These are phyloP conservation scores for Neonectria hederae DNA, from an alignment of 2,329 filamentous ascomycete species.

Conservation along the genomic window DNA sequence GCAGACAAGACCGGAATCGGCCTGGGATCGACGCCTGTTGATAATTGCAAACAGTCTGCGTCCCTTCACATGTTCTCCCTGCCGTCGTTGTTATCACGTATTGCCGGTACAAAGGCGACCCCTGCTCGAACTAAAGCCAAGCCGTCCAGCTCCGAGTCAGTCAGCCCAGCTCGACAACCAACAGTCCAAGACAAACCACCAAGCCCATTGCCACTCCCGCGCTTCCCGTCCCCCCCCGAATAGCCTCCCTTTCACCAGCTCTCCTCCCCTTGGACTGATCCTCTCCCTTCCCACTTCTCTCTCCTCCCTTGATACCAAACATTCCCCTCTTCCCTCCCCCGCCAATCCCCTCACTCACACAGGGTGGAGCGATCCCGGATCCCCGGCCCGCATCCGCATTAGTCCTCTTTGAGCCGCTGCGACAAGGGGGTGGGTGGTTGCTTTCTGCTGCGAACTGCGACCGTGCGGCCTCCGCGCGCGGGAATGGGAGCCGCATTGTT, in stretches of 20 bases:
- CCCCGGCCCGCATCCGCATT: constrained; percentile 21
- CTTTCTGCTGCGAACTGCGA: constrained; percentile 2
- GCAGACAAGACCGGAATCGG: no score
- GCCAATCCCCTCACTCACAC: neutral
- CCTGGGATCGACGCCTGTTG: neutral
- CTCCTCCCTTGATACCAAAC: neutral
- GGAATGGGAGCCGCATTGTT: neutral
- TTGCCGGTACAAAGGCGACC: neutral
- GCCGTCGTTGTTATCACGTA: no score
- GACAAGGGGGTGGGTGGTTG: neutral
- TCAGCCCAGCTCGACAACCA: constrained; percentile 8
- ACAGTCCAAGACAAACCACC: constrained; percentile 14
- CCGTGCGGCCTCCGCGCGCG: constrained; percentile 2
- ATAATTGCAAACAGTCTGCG: no score
- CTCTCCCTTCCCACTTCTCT: constrained; percentile 15
- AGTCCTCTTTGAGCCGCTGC: constrained; percentile 17
- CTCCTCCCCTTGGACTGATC: constrained; percentile 1
- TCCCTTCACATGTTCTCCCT: no score
- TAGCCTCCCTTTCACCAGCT: constrained; percentile 6
- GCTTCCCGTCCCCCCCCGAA: constrained; percentile 7
- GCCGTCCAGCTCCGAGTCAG: neutral
- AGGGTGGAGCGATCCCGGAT: constrained; percentile 22
- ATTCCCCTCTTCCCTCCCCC: neutral
- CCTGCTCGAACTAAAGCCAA: constrained; percentile 10
- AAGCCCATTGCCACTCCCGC: constrained; percentile 15